A percentile compares a stretch with the other conserved stretches of the same genome.
These are phyloP conservation scores for Sporothrix brasiliensis DNA, from an alignment of 2,329 filamentous ascomycete genomes.

Conservation along the genomic window DNA sequence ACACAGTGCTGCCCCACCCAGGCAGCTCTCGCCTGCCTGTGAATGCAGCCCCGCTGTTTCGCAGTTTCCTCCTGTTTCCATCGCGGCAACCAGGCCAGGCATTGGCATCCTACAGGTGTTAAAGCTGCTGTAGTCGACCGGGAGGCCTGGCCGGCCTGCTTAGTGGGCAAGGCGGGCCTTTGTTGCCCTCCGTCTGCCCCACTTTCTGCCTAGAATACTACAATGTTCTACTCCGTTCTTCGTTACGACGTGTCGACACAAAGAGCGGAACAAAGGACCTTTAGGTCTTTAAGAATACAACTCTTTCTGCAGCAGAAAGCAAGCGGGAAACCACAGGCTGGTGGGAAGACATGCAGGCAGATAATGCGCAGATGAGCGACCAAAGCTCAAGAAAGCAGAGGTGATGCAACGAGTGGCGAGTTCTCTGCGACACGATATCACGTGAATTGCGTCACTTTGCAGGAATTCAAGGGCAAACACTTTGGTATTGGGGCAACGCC, in stretches of 20 bases:
- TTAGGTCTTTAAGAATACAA: background rate
- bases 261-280: background rate
- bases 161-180: constrained; percentile 18
- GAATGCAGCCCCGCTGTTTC: constrained; percentile 8
- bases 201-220: background rate
- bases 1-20: background rate
- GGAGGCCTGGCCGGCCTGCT: constrained; percentile 24
- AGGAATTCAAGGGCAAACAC: constrained; percentile 25
- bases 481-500: constrained; percentile 19
- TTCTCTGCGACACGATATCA: background rate
- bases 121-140: background rate
- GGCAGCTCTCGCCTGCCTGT: background rate
- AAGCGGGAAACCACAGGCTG: background rate
- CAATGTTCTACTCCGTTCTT: background rate
- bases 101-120: background rate
- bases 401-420: no score
- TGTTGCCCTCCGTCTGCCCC: background rate
- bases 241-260: background rate
- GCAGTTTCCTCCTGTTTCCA: constrained; percentile 31
- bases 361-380: constrained; percentile 1
- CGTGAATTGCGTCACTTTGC: background rate
- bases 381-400: background rate
- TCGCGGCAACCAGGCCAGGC: constrained; percentile 8
- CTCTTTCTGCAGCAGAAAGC: background rate
- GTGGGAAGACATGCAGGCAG: background rate